Evolutionary conservation across 352 stramenopile species (phyloP).

Genomic region (Blastocystis sp.): DNA sequence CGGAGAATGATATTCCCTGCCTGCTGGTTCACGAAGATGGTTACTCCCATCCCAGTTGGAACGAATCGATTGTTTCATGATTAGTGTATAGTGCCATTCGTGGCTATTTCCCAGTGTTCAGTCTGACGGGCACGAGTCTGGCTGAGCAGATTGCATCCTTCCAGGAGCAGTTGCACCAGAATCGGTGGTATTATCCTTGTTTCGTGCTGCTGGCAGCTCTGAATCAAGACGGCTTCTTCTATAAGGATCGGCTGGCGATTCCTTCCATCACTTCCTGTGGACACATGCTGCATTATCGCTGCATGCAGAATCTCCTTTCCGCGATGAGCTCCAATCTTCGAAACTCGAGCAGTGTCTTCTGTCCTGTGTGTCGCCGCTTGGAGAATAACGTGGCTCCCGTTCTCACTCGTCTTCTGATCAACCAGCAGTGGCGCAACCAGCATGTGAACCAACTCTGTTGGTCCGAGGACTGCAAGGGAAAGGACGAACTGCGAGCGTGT

Average conservation of each 20-base stretch:
- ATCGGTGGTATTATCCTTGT: background rate
- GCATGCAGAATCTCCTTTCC: background rate
- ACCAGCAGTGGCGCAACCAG: background rate
- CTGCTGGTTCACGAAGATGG: background rate
- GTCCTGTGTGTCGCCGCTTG: constrained; percentile 36
- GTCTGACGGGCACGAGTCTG: background rate
- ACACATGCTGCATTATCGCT: constrained; percentile 28
- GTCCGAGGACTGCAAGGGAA: background rate
- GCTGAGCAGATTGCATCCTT: background rate
- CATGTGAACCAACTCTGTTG: background rate
- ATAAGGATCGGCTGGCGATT: background rate
- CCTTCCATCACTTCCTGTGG: background rate
- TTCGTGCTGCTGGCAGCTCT: background rate
- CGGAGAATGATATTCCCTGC: background rate
- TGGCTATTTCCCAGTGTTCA: background rate
- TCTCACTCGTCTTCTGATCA: background rate
- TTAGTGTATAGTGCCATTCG: background rate
- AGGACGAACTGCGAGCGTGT: background rate
- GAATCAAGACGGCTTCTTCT: background rate
- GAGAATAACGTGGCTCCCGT: background rate
- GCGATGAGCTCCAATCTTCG: background rate
- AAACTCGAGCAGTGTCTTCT: background rate
- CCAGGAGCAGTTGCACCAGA: background rate
- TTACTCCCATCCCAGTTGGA: background rate
- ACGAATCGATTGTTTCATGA: background rate